phyloP scores from a whole-genome alignment of 2,329 filamentous ascomycete genomes.

The Neurospora sp. region DNA sequence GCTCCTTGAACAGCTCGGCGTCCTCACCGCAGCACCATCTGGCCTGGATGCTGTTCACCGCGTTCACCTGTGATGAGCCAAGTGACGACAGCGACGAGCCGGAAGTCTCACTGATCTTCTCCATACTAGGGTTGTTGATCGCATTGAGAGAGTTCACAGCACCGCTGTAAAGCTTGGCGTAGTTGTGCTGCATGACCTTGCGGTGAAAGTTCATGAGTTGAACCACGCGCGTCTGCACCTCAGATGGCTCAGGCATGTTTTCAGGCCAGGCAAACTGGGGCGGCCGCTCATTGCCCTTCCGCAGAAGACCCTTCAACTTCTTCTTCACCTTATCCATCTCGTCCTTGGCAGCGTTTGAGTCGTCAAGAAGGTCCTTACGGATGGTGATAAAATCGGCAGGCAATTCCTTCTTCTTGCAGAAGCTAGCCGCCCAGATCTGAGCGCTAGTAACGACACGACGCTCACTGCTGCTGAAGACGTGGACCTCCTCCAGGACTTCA shows the following conservation, averaged over 20 bases:
- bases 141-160: constrained; percentile 53
- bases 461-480: constrained; percentile 93
- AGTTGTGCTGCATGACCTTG: constrained; percentile 90
- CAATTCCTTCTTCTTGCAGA: constrained; percentile 78
- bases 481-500: constrained; percentile 83
- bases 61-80: constrained; percentile 44
- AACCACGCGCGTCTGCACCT: constrained; percentile 85
- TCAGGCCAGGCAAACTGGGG: constrained; percentile 97
- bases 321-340: constrained; percentile 99
- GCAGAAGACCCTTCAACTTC: constrained; percentile 86
- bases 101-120: constrained; percentile 32
- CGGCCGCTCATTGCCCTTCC: constrained; percentile 86
- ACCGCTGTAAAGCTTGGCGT: constrained; percentile 62
- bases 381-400: constrained; percentile 79
- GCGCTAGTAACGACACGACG: constrained; percentile 89
- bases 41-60: constrained; percentile 64
- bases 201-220: constrained; percentile 97
- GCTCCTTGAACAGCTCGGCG: constrained; percentile 84
- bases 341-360: constrained; percentile 97
- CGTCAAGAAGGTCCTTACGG: constrained; percentile 88
- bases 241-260: constrained; percentile 86
- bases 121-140: constrained; percentile 40
- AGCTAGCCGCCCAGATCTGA: constrained; percentile 88
- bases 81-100: constrained; percentile 25
- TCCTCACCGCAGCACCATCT: constrained; percentile 97